Conservation (phyloP, 345 rosid genomes). For the Cardiospermum halicacabum region DNA sequence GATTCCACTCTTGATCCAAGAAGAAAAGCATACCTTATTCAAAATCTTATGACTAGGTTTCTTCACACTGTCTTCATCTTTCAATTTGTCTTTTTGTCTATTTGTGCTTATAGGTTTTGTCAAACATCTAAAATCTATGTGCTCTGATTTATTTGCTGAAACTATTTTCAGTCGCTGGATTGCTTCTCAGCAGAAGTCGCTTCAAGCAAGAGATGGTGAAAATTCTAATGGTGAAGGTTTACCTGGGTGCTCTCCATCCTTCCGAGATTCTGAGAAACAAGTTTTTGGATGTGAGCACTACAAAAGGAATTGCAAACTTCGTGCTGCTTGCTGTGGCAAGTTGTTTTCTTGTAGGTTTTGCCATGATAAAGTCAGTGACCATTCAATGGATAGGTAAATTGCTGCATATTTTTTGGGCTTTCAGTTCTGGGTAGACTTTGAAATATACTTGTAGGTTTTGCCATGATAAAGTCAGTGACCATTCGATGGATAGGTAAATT, state of each 20-base stretch:
- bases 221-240: conserved; percentile 46
- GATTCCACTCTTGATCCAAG: conserved; percentile 81
- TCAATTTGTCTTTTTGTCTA: not conserved
- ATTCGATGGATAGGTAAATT: too few relatives aligned
- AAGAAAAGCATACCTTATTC: conserved; percentile 63
- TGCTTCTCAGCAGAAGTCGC: conserved; percentile 60
- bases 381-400: conserved; percentile 69
- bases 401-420: not conserved
- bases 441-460: conserved; percentile 11
- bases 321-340: conserved; percentile 71
- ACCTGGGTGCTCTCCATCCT: conserved; percentile 58
- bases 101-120: not conserved
- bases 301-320: conserved; percentile 75
- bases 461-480: too few relatives aligned
- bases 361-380: conserved; percentile 81
- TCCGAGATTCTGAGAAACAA: conserved; percentile 50
- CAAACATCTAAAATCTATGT: conserved; percentile 16
- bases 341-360: conserved; percentile 70
- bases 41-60: conserved; percentile 77
- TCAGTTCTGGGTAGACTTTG: conserved; percentile 13
- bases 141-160: conserved; percentile 10
- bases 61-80: conserved; percentile 11
- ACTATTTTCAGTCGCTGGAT: conserved; percentile 60
- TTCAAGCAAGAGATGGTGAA: conserved; percentile 37
- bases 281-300: conserved; percentile 75